Evolutionary conservation across 208 protist species (phyloP).

Genomic region (Trypanosoma caninum): DNA sequence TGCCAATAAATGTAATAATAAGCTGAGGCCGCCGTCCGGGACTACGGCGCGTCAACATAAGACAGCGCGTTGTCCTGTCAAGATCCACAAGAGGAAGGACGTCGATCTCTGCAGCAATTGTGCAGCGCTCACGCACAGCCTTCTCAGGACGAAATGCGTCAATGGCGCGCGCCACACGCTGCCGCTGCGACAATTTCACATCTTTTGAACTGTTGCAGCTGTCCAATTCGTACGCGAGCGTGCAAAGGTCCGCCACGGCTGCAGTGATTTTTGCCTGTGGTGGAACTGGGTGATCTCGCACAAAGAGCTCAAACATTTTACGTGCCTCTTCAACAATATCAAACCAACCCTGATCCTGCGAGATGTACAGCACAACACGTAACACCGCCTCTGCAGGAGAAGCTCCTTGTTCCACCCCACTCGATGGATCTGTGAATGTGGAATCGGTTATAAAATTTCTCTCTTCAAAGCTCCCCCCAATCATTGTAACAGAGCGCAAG

Average conservation of each 20-base stretch:
- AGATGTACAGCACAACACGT: constrained; percentile 44
- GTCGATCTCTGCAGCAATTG: constrained; percentile 49
- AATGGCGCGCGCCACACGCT: constrained; percentile 50
- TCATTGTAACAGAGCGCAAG: constrained; percentile 35
- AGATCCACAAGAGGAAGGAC: constrained; percentile 55
- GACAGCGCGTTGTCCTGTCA: constrained; percentile 51
- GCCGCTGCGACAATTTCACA: constrained; percentile 46
- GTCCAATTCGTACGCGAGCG: constrained; percentile 57
- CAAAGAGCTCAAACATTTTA: constrained; percentile 40
- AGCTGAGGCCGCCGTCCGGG: constrained; percentile 51
- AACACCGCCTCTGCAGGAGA: constrained; percentile 53
- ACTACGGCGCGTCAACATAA: constrained; percentile 45
- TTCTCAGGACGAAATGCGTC: constrained; percentile 55
- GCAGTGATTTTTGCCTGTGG: constrained; percentile 44
- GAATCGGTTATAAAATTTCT: constrained; percentile 34
- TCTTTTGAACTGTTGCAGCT: constrained; percentile 20
- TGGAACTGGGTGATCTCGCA: constrained; percentile 36
- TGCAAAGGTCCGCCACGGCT: constrained; percentile 47
- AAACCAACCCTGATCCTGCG: constrained; percentile 54
- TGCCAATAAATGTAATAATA: constrained; percentile 57
- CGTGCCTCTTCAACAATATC: constrained; percentile 51
- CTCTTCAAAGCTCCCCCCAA: constrained; percentile 47
- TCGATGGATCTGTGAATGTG: neutral
- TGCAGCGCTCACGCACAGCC: constrained; percentile 54
- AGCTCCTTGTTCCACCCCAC: constrained; percentile 7